Conservation (phyloP, 495 filamentous ascomycete genomes). For the Oidiodendron maius region DNA sequence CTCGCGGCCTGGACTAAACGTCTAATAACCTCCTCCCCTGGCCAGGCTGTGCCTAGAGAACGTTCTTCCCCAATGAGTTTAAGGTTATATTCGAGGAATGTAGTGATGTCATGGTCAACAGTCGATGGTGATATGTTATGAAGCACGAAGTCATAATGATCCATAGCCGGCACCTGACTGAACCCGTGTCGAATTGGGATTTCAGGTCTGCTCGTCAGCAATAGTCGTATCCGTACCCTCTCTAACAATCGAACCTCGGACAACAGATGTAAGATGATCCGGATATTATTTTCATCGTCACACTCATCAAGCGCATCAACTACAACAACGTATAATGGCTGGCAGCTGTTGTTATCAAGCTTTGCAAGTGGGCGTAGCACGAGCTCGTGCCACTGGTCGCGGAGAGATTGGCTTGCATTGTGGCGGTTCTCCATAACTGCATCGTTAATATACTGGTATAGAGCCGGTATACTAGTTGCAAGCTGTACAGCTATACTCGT, state of each 20-base stretch:
- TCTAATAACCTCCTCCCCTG: neutral
- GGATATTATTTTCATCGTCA: constrained; percentile 15
- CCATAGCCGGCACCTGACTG: constrained; percentile 5
- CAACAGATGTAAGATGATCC: constrained; percentile 18
- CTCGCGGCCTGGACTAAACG: constrained; percentile 1
- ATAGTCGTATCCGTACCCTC: constrained; percentile 13
- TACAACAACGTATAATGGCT: constrained; percentile 6
- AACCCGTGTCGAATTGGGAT: constrained; percentile 23
- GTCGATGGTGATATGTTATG: no score
- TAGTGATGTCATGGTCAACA: constrained; percentile 6
- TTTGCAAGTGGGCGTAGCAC: constrained; percentile 15
- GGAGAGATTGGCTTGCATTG: constrained; percentile 15
- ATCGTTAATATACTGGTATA: constrained; percentile 6
- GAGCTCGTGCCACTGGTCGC: constrained; percentile 16
- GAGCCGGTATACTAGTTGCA: neutral
- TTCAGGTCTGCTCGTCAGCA: constrained; percentile 25
- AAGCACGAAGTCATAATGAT: neutral
- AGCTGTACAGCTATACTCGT: constrained; percentile 10
- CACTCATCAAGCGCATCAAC: constrained; percentile 23
- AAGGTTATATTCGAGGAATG: constrained; percentile 8
- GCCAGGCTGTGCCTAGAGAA: neutral
- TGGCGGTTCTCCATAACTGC: constrained; percentile 8
- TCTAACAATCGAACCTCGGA: constrained; percentile 16
- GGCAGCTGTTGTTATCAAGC: constrained; percentile 3
- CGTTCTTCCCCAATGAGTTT: constrained; percentile 5